Evolutionary conservation across 75 land plant species (phyloP).

Genomic region (Chamaecyparis obtusa): DNA sequence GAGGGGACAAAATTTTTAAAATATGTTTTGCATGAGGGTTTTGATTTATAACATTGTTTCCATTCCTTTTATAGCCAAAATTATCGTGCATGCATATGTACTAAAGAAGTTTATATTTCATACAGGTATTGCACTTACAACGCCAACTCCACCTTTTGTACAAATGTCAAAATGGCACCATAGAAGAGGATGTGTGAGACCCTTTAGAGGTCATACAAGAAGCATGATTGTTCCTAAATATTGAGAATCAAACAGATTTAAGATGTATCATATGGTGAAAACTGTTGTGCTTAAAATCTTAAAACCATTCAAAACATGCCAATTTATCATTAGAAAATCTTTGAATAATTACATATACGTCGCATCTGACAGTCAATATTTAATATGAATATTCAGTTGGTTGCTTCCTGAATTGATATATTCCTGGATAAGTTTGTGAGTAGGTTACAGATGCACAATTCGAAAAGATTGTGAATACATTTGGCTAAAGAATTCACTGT

Average conservation of each 20-base stretch:
- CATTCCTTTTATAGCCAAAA: neutral
- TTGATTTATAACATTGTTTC: neutral
- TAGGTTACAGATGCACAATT: too few species aligned
- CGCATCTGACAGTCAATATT: neutral
- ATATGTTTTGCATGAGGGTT: neutral
- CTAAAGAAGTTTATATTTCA: neutral
- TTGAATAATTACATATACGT: neutral
- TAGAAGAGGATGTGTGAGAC: constrained; percentile 5
- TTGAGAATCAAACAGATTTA: neutral
- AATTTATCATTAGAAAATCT: neutral
- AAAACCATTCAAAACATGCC: neutral
- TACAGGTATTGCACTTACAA: constrained; percentile 12
- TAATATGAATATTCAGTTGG: neutral
- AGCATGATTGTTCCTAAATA: neutral
- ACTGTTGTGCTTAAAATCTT: neutral
- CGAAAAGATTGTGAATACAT: too few species aligned
- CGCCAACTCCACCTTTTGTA: constrained; percentile 6
- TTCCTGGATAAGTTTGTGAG: too few species aligned
- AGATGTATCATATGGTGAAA: neutral
- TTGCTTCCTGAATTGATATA: neutral
- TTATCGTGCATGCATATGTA: neutral
- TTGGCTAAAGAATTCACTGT: too few species aligned
- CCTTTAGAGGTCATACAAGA: neutral
- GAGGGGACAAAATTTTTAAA: neutral
- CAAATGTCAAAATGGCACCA: neutral